Base-by-base conservation (phyloP, 345 rosid genomes). In the Salix caprea region DNA sequence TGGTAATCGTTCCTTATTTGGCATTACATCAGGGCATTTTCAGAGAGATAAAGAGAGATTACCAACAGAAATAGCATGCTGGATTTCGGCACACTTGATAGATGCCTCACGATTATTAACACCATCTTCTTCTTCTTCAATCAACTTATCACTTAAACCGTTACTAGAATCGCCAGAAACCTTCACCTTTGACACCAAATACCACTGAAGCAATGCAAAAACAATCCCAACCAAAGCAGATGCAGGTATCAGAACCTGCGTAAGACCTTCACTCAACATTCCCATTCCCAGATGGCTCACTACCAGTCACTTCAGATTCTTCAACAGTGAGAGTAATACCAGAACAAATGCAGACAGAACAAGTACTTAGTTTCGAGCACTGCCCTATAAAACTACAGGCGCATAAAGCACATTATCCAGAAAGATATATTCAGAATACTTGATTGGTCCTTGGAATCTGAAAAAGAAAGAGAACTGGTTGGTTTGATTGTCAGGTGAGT, bases 201-300 rank as follows among this genome's bases (percentile, higher is more conserved):
- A 81, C 94, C 94, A 90, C 68, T 88, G 94, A 74, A 89, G 77
- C 87, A 90, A 83, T 44, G 94, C 90, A 83, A 89, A 90, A 52
- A 69, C 87, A 74, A 90, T 89, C 67, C 92, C 94, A 46, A 86
- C 61, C 70, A 90, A 46, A 46, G 94, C 84, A 71, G 78, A 48
- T 21, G 44, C 71, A n/a, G 90, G 91, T 68, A 89, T 89, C 85
- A 89, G 52, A 77, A 86, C 50, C 82, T 88, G 94, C 9, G 90
- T 81, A 26, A 78, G 67, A 21, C 81, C 79, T 70, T 89, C 94
- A 65, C 90, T 84, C 84, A 82, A 42, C 73, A 82, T 21, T 72
- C 74, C 84, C 91, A 86, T 88, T 77, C 79, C 70, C 69, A 52
- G 26, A 66, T 73, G 68, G 74, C 18, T 71, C 10, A 3, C 62